Evolutionary conservation across 2,329 filamentous ascomycete species (phyloP).

Genomic region (Beauveria australis): DNA sequence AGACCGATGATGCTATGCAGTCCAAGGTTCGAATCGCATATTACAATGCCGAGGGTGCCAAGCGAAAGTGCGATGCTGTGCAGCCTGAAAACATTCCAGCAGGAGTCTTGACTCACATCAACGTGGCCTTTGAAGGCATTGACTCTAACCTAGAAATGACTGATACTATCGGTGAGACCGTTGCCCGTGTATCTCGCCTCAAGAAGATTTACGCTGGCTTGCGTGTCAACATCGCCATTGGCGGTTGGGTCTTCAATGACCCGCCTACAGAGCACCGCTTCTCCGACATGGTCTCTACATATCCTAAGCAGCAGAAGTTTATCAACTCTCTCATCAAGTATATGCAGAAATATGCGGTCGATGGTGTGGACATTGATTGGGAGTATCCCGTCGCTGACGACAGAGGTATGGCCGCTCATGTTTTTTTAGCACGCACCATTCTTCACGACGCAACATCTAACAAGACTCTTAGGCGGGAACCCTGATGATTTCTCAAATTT

Average conservation of each 20-base stretch:
- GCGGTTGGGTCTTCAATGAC: conserved; percentile 33
- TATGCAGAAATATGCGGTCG: conserved; percentile 21
- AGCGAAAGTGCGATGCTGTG: conserved; percentile 4
- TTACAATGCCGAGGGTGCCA: conserved; percentile 2
- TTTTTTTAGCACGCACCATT: neutral
- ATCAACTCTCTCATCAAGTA: conserved; percentile 6
- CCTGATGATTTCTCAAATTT: neutral
- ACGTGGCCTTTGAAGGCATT: conserved; percentile 9
- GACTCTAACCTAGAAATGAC: neutral
- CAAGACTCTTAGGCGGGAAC: neutral
- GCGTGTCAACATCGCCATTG: conserved; percentile 17
- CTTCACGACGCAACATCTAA: neutral
- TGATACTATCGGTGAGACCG: neutral
- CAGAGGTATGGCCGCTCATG: neutral
- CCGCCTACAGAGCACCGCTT: conserved; percentile 19
- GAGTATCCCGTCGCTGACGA: conserved; percentile 18
- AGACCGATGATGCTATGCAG: conserved; percentile 1
- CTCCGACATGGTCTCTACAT: neutral
- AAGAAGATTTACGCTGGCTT: neutral
- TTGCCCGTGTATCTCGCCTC: neutral
- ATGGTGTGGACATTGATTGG: conserved; percentile 25
- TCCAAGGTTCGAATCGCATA: neutral
- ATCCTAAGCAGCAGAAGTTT: neutral
- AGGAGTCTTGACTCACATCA: conserved; percentile 6
- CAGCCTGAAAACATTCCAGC: conserved; percentile 8